Percentiles rank a stretch among this genome's conserved stretches.
phyloP scores from a whole-genome alignment of 345 rosid species.

The Erodium maritimum region DNA sequence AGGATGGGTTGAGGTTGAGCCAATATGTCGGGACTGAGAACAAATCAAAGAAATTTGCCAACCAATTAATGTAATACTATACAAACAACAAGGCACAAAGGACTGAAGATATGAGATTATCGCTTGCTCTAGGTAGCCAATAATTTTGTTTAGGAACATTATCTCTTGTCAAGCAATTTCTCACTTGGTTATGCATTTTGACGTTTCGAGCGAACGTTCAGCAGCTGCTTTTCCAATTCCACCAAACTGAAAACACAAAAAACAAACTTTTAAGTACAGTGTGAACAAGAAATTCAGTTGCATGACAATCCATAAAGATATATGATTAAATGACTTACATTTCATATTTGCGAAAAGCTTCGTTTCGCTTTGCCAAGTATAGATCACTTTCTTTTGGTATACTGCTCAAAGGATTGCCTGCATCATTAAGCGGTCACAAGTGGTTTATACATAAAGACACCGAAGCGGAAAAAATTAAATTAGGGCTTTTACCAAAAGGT shows the following conservation, averaged over 20 bases:
- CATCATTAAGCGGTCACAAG: not conserved
- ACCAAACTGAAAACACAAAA: constrained; percentile 45
- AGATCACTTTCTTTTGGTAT: constrained; percentile 78
- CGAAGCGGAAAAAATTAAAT: no score
- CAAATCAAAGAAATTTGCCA: no score
- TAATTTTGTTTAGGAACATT: no score
- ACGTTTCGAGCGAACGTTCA: constrained; percentile 44
- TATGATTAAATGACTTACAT: constrained; percentile 37
- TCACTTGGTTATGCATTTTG: not conserved
- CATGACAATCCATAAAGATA: not conserved
- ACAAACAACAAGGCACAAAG: no score
- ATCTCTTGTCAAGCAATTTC: not conserved
- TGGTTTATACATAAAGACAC: not conserved
- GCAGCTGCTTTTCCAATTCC: constrained; percentile 72
- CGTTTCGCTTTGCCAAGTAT: constrained; percentile 52
- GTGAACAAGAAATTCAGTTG: not conserved
- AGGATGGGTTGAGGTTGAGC: no score
- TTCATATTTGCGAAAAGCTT: constrained; percentile 68
- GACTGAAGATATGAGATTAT: not conserved
- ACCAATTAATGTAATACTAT: no score
- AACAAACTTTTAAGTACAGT: not conserved
- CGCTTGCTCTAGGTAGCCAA: not conserved
- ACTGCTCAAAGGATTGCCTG: constrained; percentile 59
- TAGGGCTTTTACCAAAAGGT: no score
- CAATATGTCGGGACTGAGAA: no score